A percentile compares a stretch with the other conserved stretches of the same genome.
These are phyloP conservation scores for Hemerocallis citrina DNA, from an alignment of 106 monocot genomes.

Conservation along the genomic window DNA sequence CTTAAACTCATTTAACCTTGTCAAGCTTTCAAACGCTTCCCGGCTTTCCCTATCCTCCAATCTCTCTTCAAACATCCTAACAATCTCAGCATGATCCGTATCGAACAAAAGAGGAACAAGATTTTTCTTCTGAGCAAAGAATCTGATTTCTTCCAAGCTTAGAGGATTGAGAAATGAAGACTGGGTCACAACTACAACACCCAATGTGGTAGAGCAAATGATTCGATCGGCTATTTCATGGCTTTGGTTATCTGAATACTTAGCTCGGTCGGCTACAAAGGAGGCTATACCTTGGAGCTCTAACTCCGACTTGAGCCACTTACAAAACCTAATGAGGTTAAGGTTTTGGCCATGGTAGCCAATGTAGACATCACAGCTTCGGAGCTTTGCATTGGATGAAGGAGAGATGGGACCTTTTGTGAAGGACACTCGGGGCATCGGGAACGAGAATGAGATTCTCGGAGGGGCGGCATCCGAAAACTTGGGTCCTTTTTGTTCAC, in stretches of 20 bases:
- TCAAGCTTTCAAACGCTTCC: constrained; percentile 66
- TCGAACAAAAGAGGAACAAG: constrained; percentile 72
- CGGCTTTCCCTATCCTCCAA: constrained; percentile 54
- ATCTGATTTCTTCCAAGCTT: constrained; percentile 72
- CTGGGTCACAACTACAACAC: constrained; percentile 53
- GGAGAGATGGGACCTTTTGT: constrained; percentile 51
- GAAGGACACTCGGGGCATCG: constrained; percentile 67
- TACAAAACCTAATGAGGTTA: constrained; percentile 69
- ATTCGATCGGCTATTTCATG: constrained; percentile 92
- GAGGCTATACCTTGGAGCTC: constrained; percentile 89
- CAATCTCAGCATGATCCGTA: constrained; percentile 47
- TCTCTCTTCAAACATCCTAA: constrained; percentile 39
- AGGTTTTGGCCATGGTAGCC: constrained; percentile 75
- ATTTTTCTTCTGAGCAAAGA: constrained; percentile 95
- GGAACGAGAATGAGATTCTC: constrained; percentile 89
- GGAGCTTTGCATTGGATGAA: constrained; percentile 70
- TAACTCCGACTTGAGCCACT: constrained; percentile 86
- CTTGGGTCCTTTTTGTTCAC: constrained; percentile 45
- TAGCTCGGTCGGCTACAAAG: constrained; percentile 74
- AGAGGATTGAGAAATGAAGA: constrained; percentile 57
- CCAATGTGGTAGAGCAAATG: constrained; percentile 70
- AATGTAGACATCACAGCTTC: constrained; percentile 88
- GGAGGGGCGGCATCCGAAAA: constrained; percentile 34
- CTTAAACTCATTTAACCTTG: constrained; percentile 43
- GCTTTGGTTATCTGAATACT: constrained; percentile 78